Evolutionary conservation across 2,329 filamentous ascomycete species (phyloP), one percentile per base, ranked within the genome.

Genomic region (Colletotrichum tanaceti): DNA sequence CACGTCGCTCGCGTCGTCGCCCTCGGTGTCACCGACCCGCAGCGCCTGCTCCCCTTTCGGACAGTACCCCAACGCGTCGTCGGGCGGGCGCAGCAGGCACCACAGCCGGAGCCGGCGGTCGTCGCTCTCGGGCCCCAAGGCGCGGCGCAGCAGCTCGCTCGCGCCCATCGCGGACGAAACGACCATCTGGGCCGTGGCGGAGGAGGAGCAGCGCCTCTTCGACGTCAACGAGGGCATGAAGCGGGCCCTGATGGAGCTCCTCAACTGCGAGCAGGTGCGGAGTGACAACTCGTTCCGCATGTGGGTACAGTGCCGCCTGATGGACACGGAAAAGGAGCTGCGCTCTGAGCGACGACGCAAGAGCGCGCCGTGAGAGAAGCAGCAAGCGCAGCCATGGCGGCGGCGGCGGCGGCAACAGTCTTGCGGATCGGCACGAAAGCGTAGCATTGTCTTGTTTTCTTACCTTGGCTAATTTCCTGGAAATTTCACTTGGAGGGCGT

Each of bases 201-300:
- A 79, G 20, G 85, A 86, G 73, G 85, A 88, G 74, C 82, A 84
- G 71, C 85, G 82, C 69, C 81, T 89, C 13, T 86, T 81, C 58
- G 81, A 84, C 70, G 84, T 89, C 76, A 88, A 87, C 76, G 86
- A 89, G 77, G 83, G 84, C 72, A 87, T 89, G 79, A 90, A 90
- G 79, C 83, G 86, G 39, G 84, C 86, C 2, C 75, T 90, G 72
- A 90, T 87, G 6, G 87, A 89, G 75, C 82, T 90, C 16, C 83
- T 90, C 73, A 90, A 89, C 77, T 89, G 86, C 77, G 84, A 86
- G 28, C 78, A 82, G 44, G 85, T 88, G 18, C 84, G 86, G 49
- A 77, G 75, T 53, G 85, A 88, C 68, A 77, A 78, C 35, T 79
- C 81, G 1, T 84, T 87, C 74, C 85, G 87, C 55, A 86, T 82